Base-by-base conservation (phyloP, 73 alveolate species). In the Paramecium sonneborni region DNA sequence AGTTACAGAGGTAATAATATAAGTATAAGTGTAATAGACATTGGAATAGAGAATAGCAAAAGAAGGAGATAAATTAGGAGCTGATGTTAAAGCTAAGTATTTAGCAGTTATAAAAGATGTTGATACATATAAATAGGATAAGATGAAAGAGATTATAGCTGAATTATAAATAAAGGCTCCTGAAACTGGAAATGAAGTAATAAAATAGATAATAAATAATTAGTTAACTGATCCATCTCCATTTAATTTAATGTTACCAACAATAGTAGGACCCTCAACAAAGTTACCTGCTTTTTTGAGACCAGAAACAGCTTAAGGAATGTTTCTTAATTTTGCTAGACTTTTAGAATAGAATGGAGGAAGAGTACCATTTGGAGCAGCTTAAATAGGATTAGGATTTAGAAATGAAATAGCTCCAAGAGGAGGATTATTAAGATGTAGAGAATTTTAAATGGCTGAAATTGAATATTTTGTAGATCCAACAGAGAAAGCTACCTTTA, bases 261-360 rank as follows among this genome's bases (percentile, higher is more conserved):
- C 99, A 28, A 95, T 95, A 79, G 97, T 98, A 28, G 99, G 99
- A n/a, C 99, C 99, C 24, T 93, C 98, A 38, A 98, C 99, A 52
- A 93, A 96, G 52, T 93, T 92, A 43, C 95, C 94, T 74, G 99
- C 99, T 35, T 98, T 62, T 86, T 92, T 98, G 26, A 90, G 99
- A 62, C 99, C 99, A 7, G 99, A 98, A 86, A 98, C 99, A n/a
- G 99, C 99, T 10, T 98, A 98, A 94, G 99, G 99, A 58, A 98
- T 97, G 92, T 98, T 98, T 96, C 97, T 98, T 69, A 98, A 98
- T 94, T 98, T 97, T 96, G 97, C 96, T 93, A 85, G 96, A 86
- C 96, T 97, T 69, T 92, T 97, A 24, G 99, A 98, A 72, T 97
- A 88, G 96, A 98, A 98, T 94, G 96, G 98, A 67, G 96, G 97